Percentiles rank a stretch among this genome's conserved stretches.
These are phyloP conservation scores for Phaeosphaeria sp. DNA, from an alignment of 2,329 filamentous ascomycete species.

Conservation along the genomic window DNA sequence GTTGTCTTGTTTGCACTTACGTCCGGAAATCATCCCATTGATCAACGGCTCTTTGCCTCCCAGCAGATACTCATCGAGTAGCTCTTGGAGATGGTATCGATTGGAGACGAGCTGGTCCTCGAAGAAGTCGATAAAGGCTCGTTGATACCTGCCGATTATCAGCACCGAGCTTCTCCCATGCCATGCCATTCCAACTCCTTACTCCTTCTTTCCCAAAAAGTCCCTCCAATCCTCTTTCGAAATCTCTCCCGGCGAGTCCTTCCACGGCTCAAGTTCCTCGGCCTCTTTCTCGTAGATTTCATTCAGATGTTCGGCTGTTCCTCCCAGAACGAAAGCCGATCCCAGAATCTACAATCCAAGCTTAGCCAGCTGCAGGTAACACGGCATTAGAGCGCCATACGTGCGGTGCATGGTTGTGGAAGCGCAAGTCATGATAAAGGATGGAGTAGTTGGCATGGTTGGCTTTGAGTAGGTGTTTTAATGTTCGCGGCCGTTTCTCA, in stretches of 20 bases:
- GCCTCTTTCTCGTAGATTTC: constrained; percentile 80
- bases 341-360: constrained; percentile 66
- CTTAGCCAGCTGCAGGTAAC: constrained; percentile 38
- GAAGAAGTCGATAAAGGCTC: constrained; percentile 93
- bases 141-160: constrained; percentile 69
- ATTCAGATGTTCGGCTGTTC: constrained; percentile 73
- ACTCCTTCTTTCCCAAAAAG: constrained; percentile 76
- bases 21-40: constrained; percentile 78
- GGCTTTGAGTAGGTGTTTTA: constrained; percentile 89
- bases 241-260: constrained; percentile 83
- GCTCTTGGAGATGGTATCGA: constrained; percentile 82
- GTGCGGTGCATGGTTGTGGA: constrained; percentile 85
- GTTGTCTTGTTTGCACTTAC: constrained; percentile 59
- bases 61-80: constrained; percentile 79
- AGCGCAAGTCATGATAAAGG: constrained; percentile 75
- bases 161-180: constrained; percentile 9
- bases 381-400: constrained; percentile 49
- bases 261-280: constrained; percentile 78
- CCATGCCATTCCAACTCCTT: constrained; percentile 29
- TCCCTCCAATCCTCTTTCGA: constrained; percentile 85
- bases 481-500: constrained; percentile 79
- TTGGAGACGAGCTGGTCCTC: constrained; percentile 84
- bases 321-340: constrained; percentile 86
- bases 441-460: constrained; percentile 93
- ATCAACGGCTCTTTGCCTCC: constrained; percentile 77